Conservation (phyloP, 805 yeast genomes). For the Alloascoidea africana region DNA sequence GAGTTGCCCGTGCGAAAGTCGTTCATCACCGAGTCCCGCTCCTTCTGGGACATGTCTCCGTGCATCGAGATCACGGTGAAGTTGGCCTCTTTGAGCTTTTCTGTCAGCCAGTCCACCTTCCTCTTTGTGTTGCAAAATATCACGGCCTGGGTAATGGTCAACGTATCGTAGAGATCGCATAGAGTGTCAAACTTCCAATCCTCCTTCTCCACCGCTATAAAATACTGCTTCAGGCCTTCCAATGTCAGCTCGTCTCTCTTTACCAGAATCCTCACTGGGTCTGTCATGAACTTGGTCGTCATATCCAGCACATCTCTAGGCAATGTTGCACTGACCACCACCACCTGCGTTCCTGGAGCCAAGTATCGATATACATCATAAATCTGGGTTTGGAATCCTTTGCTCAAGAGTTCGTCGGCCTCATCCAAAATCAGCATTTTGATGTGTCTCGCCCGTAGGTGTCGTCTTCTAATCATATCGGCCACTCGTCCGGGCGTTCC, state of each 20-base stretch:
- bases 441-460: conserved; percentile 65
- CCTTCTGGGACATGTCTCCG: conserved; percentile 89
- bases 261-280: conserved; percentile 88
- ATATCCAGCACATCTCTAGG: conserved; percentile 85
- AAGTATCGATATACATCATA: conserved; percentile 83
- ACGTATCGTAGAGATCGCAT: conserved; percentile 88
- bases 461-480: conserved; percentile 89
- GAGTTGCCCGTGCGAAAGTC: conserved; percentile 93
- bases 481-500: conserved; percentile 98
- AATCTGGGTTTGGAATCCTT: conserved; percentile 92
- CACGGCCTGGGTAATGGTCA: conserved; percentile 94
- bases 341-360: conserved; percentile 87
- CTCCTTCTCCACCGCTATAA: conserved; percentile 82
- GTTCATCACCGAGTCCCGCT: conserved; percentile 88
- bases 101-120: conserved; percentile 82
- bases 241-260: conserved; percentile 91
- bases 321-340: conserved; percentile 88
- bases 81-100: conserved; percentile 57
- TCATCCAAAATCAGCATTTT: conserved; percentile 95
- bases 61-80: conserved; percentile 93
- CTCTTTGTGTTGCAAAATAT: conserved; percentile 93
- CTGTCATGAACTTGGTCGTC: conserved; percentile 85
- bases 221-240: conserved; percentile 92
- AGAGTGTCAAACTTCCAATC: conserved; percentile 90
- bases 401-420: conserved; percentile 91